phyloP scores from a whole-genome alignment of 257 asterid genomes.

The Solanum rostratum region DNA sequence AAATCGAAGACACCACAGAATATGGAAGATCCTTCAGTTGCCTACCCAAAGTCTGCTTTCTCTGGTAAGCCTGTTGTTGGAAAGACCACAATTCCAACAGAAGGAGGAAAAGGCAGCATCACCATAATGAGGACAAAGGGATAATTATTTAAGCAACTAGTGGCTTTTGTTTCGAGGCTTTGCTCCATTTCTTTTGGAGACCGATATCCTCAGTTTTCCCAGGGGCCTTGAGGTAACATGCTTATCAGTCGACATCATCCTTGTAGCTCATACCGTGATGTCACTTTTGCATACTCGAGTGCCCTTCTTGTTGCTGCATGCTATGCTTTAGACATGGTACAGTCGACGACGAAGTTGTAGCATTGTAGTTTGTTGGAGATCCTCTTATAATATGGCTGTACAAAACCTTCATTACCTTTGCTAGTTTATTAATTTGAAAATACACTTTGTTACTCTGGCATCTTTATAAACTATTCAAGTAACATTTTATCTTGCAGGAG shows the following conservation, averaged over 20 bases:
- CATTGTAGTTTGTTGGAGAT: not conserved
- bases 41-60: constrained; percentile 69
- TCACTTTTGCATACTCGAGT: not conserved
- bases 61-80: constrained; percentile 94
- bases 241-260: not conserved
- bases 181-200: not conserved
- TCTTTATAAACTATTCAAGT: not conserved
- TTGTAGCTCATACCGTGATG: not conserved
- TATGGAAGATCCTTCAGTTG: constrained; percentile 27
- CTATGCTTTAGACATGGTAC: not conserved
- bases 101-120: constrained; percentile 89
- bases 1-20: constrained; percentile 32
- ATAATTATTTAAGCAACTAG: constrained; percentile 7
- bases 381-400: not conserved
- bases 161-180: not conserved
- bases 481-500: not conserved
- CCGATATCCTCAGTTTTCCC: not conserved
- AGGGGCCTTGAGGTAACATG: constrained; percentile 7
- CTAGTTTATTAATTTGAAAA: not conserved
- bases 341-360: constrained; percentile 1
- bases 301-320: not conserved
- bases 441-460: not conserved
- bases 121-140: constrained; percentile 83
- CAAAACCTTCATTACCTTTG: not conserved
- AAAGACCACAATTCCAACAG: constrained; percentile 76